These are phyloP conservation scores for Cryphonectria radicalis DNA, from an alignment of 2,329 filamentous ascomycete species.

Conservation along the genomic window DNA sequence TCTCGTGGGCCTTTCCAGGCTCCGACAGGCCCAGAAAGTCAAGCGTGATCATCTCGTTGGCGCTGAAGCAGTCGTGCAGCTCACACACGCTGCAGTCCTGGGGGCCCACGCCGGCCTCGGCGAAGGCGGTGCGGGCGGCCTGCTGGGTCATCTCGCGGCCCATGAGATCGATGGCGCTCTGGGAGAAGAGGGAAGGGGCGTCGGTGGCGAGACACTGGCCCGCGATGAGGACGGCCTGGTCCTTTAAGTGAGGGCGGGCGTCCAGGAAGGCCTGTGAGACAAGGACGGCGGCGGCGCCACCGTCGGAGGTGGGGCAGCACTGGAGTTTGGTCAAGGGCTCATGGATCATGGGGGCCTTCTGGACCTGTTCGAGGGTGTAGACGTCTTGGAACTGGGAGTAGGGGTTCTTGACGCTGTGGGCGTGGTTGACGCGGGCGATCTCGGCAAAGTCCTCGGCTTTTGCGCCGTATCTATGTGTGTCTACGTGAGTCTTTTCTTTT, in stretches of 20 bases:
- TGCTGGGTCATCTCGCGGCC: conserved; percentile 82
- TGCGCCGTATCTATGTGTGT: conserved; percentile 72
- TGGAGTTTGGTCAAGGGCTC: conserved; percentile 95
- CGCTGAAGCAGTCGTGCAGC: conserved; percentile 94
- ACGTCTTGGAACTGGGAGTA: conserved; percentile 98
- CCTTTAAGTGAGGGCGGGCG: conserved; percentile 77
- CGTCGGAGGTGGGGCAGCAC: conserved; percentile 96
- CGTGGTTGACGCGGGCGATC: conserved; percentile 91
- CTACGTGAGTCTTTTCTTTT: background rate
- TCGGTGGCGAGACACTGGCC: conserved; percentile 90
- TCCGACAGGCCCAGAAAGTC: conserved; percentile 82
- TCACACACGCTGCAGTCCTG: conserved; percentile 82
- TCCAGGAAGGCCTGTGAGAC: conserved; percentile 90
- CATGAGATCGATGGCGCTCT: conserved; percentile 83
- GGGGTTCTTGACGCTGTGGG: conserved; percentile 87
- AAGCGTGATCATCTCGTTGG: conserved; percentile 90
- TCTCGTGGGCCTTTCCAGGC: conserved; percentile 85
- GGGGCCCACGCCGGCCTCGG: conserved; percentile 72
- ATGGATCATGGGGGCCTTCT: conserved; percentile 77
- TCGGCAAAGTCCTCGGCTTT: conserved; percentile 87
- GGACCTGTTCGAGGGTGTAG: conserved; percentile 84
- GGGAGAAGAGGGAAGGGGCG: conserved; percentile 75
- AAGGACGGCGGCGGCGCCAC: conserved; percentile 84
- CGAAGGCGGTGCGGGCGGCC: conserved; percentile 71
- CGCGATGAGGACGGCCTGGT: conserved; percentile 85